Evolutionary conservation across 1,139 yeast species (phyloP).

Genomic region (Debaryomyces udenii): DNA sequence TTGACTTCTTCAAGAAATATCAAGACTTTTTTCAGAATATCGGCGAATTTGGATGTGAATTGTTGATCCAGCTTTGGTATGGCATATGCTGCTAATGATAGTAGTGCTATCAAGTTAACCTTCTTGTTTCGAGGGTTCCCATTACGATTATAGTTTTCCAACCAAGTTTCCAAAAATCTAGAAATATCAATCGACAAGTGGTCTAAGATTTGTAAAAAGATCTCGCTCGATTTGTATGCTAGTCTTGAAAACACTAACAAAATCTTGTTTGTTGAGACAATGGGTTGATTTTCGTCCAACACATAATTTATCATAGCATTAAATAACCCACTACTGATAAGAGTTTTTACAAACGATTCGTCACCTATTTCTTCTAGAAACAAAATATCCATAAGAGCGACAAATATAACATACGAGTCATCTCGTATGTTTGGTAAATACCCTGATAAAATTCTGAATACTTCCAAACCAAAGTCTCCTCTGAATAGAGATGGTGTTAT

Average conservation of each 20-base stretch:
- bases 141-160: slow-evolving; percentile 46
- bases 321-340: slow-evolving; percentile 52
- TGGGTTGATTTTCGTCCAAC: slow-evolving; percentile 52
- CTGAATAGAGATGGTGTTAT: slow-evolving; percentile 55
- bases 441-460: slow-evolving; percentile 57
- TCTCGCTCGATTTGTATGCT: slow-evolving; percentile 49
- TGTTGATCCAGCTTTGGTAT: slow-evolving; percentile 24
- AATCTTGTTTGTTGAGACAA: slow-evolving; percentile 53
- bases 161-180: slow-evolving; percentile 36
- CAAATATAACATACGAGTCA: slow-evolving; percentile 61
- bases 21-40: slow-evolving; percentile 56
- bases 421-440: slow-evolving; percentile 69
- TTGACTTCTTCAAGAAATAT: slow-evolving; percentile 74
- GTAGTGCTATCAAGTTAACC: slow-evolving; percentile 60
- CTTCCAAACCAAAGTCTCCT: slow-evolving; percentile 32
- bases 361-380: slow-evolving; percentile 32
- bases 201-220: slow-evolving; percentile 42
- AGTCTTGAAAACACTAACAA: slow-evolving; percentile 58
- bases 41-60: slow-evolving; percentile 23
- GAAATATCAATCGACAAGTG: slow-evolving; percentile 30
- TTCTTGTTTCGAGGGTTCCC: slow-evolving; percentile 73
- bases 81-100: slow-evolving; percentile 40
- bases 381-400: slow-evolving; percentile 63
- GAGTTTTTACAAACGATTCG: slow-evolving; percentile 33
- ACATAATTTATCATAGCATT: slow-evolving; percentile 49